Percentiles rank a stretch among this genome's conserved stretches.
phyloP scores from a whole-genome alignment of 2,329 filamentous ascomycete genomes.

The Neonectria neomacrospora region DNA sequence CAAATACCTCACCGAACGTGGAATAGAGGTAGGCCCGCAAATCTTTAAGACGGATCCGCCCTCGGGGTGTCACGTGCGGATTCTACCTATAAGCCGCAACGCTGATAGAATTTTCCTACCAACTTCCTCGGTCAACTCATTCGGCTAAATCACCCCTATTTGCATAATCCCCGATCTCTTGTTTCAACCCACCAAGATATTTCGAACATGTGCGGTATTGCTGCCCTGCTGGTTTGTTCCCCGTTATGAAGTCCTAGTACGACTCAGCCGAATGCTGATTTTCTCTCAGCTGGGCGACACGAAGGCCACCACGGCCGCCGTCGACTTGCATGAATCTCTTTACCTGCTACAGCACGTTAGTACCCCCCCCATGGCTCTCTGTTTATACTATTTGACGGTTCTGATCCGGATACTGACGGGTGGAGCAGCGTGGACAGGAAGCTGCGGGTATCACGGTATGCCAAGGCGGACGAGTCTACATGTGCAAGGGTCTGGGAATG shows the following conservation, averaged over 20 bases:
- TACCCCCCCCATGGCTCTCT: conserved; percentile 30
- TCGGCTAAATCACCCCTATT: too few species aligned
- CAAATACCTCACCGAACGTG: too few species aligned
- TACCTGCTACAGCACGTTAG: conserved; percentile 71
- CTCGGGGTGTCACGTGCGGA: too few species aligned
- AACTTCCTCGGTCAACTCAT: too few species aligned
- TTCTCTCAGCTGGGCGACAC: conserved; percentile 46
- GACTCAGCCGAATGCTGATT: neutral
- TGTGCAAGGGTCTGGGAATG: conserved; percentile 92
- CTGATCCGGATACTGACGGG: conserved; percentile 33
- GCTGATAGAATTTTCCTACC: too few species aligned
- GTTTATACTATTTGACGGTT: conserved; percentile 29
- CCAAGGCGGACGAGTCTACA: conserved; percentile 83
- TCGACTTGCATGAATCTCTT: conserved; percentile 77
- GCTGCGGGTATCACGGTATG: conserved; percentile 85
- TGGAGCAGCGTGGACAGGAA: conserved; percentile 80
- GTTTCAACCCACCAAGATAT: neutral
- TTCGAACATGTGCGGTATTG: neutral
- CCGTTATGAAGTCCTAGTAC: neutral
- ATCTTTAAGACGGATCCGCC: too few species aligned
- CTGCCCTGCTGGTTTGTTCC: neutral
- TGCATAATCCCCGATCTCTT: neutral
- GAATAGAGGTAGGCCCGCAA: too few species aligned
- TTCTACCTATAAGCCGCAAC: too few species aligned
- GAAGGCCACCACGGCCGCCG: conserved; percentile 60